phyloP scores from a whole-genome alignment of 305 asterid species.

The Lippia alba region DNA sequence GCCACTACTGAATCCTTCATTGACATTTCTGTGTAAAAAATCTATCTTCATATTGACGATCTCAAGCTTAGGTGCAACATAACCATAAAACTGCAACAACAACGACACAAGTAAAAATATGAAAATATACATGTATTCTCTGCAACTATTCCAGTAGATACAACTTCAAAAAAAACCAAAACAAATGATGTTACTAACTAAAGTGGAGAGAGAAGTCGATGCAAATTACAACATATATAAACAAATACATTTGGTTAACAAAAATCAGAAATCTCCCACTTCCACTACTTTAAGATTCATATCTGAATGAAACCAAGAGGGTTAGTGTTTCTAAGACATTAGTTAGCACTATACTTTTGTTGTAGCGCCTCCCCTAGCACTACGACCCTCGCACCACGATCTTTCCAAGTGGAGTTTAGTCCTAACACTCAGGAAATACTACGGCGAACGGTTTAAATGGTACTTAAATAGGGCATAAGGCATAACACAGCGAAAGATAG shows the following conservation, averaged over 20 bases:
- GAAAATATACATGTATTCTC: constrained; percentile 8
- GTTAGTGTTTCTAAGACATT: neutral
- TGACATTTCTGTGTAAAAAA: constrained; percentile 88
- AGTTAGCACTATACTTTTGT: constrained; percentile 7
- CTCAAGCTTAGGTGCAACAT: constrained; percentile 83
- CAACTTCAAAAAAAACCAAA: constrained; percentile 10
- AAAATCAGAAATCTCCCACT: constrained; percentile 9
- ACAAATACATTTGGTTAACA: constrained; percentile 12
- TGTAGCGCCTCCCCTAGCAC: no score
- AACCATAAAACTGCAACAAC: constrained; percentile 82
- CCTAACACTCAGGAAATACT: no score
- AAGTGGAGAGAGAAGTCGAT: neutral
- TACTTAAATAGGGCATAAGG: no score
- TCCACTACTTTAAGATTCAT: neutral
- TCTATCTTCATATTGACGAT: constrained; percentile 88
- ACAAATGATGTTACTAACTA: neutral
- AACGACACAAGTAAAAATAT: constrained; percentile 19
- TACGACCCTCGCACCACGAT: no score
- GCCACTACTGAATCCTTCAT: constrained; percentile 99
- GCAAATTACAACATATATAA: neutral
- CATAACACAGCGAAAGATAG: no score
- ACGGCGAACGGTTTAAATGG: no score
- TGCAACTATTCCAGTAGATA: constrained; percentile 19
- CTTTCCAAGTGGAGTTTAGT: no score
- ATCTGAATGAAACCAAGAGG: neutral